Conservation (phyloP, 257 asterid species). For the Solanum virginianum region DNA sequence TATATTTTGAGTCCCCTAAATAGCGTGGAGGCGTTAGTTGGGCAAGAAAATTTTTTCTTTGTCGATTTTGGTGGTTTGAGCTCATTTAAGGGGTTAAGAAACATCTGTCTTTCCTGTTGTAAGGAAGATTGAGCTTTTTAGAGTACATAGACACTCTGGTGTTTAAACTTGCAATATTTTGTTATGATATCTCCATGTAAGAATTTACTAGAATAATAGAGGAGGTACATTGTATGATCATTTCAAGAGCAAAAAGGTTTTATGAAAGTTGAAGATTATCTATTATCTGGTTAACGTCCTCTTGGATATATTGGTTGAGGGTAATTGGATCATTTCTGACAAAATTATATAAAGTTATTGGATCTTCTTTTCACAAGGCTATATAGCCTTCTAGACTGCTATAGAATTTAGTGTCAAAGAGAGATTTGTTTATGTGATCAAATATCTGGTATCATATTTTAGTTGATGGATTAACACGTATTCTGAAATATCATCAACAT, state of each 20-base stretch:
- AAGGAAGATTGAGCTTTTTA: too few species aligned
- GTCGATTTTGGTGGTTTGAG: too few species aligned
- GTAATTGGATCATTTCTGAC: too few species aligned
- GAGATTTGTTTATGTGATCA: neutral
- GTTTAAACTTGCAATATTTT: neutral
- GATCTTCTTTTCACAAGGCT: too few species aligned
- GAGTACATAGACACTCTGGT: neutral
- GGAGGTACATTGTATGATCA: too few species aligned
- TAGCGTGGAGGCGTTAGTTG: too few species aligned
- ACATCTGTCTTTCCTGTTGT: neutral
- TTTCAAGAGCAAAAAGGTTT: neutral
- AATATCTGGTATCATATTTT: neutral
- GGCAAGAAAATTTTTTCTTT: too few species aligned
- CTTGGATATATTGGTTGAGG: too few species aligned
- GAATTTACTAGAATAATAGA: conserved; percentile 3
- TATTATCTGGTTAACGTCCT: neutral
- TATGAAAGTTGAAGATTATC: neutral
- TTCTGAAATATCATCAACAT: neutral
- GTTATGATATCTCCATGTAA: conserved; percentile 3
- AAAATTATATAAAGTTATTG: too few species aligned
- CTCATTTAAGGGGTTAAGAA: too few species aligned
- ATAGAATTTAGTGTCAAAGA: neutral
- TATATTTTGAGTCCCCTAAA: too few species aligned
- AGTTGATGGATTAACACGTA: neutral
- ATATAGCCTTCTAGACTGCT: neutral